These are phyloP conservation scores for Coniophora puteana DNA, from an alignment of 1,284 basidiomycete species.

Conservation along the genomic window DNA sequence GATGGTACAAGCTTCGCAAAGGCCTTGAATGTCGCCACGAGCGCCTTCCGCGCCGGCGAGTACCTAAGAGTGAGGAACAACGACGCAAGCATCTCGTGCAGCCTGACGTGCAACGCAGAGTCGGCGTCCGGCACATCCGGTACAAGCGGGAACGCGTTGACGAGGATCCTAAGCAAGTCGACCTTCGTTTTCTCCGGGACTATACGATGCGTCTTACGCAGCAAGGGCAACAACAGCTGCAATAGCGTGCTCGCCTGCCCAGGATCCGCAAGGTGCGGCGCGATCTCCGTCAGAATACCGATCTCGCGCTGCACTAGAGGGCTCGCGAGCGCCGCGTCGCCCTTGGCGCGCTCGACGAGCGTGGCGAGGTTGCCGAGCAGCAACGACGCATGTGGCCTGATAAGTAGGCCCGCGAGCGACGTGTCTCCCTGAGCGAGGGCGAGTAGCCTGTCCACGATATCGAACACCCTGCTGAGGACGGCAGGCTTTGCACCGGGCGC, in stretches of 20 bases:
- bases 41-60: constrained; percentile 63
- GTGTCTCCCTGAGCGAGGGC: constrained; percentile 50
- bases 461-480: constrained; percentile 81
- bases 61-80: constrained; percentile 77
- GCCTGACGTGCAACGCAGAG: constrained; percentile 50
- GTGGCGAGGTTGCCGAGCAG: constrained; percentile 74
- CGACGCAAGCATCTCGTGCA: constrained; percentile 66
- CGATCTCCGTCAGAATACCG: constrained; percentile 75
- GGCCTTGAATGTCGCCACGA: constrained; percentile 63
- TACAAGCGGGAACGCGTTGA: constrained; percentile 71
- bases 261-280: constrained; percentile 70
- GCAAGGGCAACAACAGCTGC: constrained; percentile 74
- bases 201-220: constrained; percentile 73
- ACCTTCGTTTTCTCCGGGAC: constrained; percentile 88
- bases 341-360: constrained; percentile 65
- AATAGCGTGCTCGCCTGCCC: constrained; percentile 77
- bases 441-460: constrained; percentile 80
- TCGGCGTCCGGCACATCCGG: constrained; percentile 55
- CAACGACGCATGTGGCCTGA: constrained; percentile 75
- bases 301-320: constrained; percentile 85
- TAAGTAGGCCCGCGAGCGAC: constrained; percentile 48
- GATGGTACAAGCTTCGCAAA: constrained; percentile 51
- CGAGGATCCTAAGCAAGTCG: constrained; percentile 78
- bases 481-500: constrained; percentile 85
- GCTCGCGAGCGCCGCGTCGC: constrained; percentile 54